Evolutionary conservation across 805 yeast genomes (phyloP), one percentile per base, ranked within the genome.

Genomic region (Candida xyloterini): DNA sequence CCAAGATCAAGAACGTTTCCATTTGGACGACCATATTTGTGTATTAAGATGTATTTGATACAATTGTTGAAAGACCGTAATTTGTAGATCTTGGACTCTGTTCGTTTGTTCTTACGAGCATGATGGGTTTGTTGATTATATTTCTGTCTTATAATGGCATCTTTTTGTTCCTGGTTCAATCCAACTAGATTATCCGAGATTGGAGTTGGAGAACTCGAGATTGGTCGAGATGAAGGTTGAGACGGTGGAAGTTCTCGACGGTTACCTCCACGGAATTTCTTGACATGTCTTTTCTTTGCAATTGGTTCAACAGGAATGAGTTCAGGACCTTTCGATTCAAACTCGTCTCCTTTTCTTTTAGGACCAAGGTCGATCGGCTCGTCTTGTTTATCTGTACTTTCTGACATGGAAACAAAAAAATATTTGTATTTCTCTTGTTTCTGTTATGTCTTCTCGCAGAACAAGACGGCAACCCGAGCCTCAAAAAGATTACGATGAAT

Each of bases 1-100:
- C 96, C 96, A 40, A 91, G 63, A 56, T 93, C 99, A 14, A 93
- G 66, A 1, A 84, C 88, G 15, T 74, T 71, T 28, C 74, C 73
- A 45, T 76, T 66, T 32, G 68, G 67, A 25, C 66, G 67, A 2
- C 82, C 78, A 61, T 71, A 81, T 50, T 83, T 84, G 40, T 83
- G 81, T 38, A 93, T 79, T 7, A 91, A 66, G 56, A 89, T 85
- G 58, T 87, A 85, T 57, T 93, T 93, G 54, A 93, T 83, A 44
- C 90, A 85, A 59, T 93, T 93, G 62, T 93, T 93, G 73, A 89
- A 93, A 51, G 84, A 82, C 45, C 97, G 73, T 47, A 93, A 68
- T 53, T 85, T 84, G 63, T 84, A 81, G 57, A 93, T 91, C 9
- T 93, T 90, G 0, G 97, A 88, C 25, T 76, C 67, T 14, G 79